These are phyloP conservation scores for Chaetomiaceae sp. DNA, from an alignment of 2,329 filamentous ascomycete genomes.

Conservation along the genomic window DNA sequence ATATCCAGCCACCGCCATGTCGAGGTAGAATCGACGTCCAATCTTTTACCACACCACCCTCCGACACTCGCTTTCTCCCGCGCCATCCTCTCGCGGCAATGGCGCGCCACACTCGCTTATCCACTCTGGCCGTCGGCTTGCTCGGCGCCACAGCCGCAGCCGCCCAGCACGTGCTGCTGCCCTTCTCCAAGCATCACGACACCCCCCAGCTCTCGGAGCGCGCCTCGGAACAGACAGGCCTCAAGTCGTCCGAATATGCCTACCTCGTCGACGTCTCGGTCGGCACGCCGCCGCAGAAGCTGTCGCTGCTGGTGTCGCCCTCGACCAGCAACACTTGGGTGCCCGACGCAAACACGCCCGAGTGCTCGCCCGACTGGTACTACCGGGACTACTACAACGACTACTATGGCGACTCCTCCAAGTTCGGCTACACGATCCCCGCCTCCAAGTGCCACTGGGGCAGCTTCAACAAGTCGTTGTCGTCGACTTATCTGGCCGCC, in stretches of 20 bases:
- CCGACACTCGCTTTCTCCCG: not conserved
- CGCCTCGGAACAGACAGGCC: slow-evolving; percentile 9
- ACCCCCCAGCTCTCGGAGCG: slow-evolving; percentile 11
- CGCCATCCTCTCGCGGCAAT: slow-evolving; percentile 2
- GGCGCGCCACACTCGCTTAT: slow-evolving; percentile 17
- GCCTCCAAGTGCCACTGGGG: slow-evolving; percentile 26
- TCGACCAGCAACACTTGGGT: slow-evolving; percentile 30
- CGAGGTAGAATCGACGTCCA: slow-evolving; percentile 14
- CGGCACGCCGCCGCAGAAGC: slow-evolving; percentile 29
- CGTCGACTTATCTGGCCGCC: slow-evolving; percentile 20
- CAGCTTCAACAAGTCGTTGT: slow-evolving; percentile 24
- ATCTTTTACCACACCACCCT: not conserved
- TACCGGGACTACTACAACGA: not conserved
- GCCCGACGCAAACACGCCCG: slow-evolving; percentile 18
- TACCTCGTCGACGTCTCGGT: slow-evolving; percentile 28
- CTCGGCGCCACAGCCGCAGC: slow-evolving; percentile 9
- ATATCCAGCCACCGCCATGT: not conserved
- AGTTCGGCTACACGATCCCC: not conserved
- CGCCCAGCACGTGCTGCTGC: slow-evolving; percentile 21
- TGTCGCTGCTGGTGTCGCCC: slow-evolving; percentile 28
- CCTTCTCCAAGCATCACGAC: slow-evolving; percentile 17
- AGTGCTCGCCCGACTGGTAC: slow-evolving; percentile 14
- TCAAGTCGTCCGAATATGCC: slow-evolving; percentile 19
- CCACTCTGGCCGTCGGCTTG: slow-evolving; percentile 4
- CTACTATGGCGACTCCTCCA: slow-evolving; percentile 1